Conservation (phyloP, 78 protist species). For the Salpingoeca rosetta region DNA sequence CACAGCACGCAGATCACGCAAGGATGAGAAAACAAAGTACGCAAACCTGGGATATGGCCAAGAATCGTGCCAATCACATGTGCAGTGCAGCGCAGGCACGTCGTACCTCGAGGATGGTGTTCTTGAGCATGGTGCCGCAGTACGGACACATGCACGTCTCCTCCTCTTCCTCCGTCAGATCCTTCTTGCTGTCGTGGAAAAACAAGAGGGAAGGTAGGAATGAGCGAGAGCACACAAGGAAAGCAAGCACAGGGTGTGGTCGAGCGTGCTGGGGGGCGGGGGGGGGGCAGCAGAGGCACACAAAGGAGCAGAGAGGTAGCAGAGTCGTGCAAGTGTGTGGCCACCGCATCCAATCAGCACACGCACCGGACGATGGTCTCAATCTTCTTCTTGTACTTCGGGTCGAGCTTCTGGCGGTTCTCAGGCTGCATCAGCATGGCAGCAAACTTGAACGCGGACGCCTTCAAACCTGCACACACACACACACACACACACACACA, state of each 20-base stretch:
- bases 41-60: no score
- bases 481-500: neutral
- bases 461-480: neutral
- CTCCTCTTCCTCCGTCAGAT: neutral
- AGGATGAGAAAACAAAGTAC: no score
- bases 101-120: neutral
- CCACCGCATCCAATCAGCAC: no score
- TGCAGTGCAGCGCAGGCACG: neutral
- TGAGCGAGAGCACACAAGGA: no score
- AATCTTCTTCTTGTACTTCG: slow-evolving; percentile 42
- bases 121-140: neutral
- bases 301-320: neutral
- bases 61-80: neutral
- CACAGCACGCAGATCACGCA: no score
- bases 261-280: neutral
- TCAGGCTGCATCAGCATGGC: slow-evolving; percentile 54
- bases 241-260: no score
- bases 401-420: slow-evolving; percentile 32
- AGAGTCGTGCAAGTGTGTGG: no score
- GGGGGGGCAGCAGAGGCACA: neutral
- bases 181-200: no score
- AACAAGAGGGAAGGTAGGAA: no score
- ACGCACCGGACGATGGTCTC: slow-evolving; percentile 58
- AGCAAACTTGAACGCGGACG: slow-evolving; percentile 59
- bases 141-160: neutral